Percentiles rank a stretch among this genome's conserved stretches.
Evolutionary conservation across 441 rosid species (phyloP).

Genomic region (Euphorbia celastroides): DNA sequence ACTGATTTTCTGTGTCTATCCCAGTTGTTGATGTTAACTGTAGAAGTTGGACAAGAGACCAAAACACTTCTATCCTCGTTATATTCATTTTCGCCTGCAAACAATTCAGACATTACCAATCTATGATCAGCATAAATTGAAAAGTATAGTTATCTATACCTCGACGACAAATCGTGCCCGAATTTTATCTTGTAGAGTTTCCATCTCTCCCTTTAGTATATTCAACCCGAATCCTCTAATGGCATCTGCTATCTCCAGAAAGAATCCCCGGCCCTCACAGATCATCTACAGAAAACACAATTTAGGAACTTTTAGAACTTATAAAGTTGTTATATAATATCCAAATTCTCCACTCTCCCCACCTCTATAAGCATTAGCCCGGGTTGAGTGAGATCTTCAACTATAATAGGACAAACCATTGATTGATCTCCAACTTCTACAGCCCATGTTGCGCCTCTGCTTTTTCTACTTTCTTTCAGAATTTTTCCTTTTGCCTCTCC

Average conservation of each 20-base stretch:
- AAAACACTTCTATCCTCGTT: slow-evolving; percentile 69
- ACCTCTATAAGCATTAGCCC: slow-evolving; percentile 94
- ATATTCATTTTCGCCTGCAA: slow-evolving; percentile 52
- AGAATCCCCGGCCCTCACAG: slow-evolving; percentile 68
- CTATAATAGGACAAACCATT: slow-evolving; percentile 68
- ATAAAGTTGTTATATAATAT: too few relatives aligned
- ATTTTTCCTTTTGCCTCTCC: slow-evolving; percentile 32
- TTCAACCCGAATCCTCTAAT: slow-evolving; percentile 66
- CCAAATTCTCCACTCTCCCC: slow-evolving; percentile 6
- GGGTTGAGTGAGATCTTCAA: slow-evolving; percentile 63
- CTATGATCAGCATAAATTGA: too few relatives aligned
- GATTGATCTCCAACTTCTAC: slow-evolving; percentile 62
- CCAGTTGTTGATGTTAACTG: slow-evolving; percentile 32
- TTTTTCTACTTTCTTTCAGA: slow-evolving; percentile 31
- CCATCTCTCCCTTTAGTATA: slow-evolving; percentile 80
- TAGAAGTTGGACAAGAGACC: slow-evolving; percentile 73
- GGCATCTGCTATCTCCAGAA: slow-evolving; percentile 77
- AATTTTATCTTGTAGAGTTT: slow-evolving; percentile 46
- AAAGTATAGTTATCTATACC: slow-evolving; percentile 32
- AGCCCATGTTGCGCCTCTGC: slow-evolving; percentile 82
- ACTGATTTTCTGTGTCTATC: slow-evolving; percentile 25
- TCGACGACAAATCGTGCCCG: slow-evolving; percentile 85
- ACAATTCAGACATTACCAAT: slow-evolving; percentile 15
- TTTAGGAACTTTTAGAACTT: neutral
- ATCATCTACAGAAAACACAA: slow-evolving; percentile 48